phyloP scores from a whole-genome alignment of 352 stramenopile genomes.

The Globisporangium barbulae region DNA sequence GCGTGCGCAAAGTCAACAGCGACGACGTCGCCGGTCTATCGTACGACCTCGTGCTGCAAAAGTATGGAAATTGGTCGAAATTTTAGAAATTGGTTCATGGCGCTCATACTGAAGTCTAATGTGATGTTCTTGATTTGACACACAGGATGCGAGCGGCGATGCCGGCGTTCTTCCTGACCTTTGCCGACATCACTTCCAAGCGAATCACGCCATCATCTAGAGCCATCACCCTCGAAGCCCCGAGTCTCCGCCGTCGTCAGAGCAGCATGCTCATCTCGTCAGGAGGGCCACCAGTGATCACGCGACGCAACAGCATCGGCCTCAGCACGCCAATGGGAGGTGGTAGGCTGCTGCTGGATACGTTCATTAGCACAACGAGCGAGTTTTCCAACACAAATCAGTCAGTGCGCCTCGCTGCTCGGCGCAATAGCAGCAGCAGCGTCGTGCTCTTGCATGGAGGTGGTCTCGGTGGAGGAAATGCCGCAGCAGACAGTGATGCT shows the following conservation, averaged over 20 bases:
- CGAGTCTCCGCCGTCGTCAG: constrained; percentile 1
- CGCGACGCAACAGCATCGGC: constrained; percentile 12
- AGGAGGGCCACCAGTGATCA: constrained; percentile 4
- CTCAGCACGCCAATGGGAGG: constrained; percentile 7
- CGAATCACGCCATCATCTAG: neutral
- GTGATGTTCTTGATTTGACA: neutral
- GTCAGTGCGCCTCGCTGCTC: neutral
- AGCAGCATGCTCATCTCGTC: constrained; percentile 14
- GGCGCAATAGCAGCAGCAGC: constrained; percentile 12
- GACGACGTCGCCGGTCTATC: constrained; percentile 32
- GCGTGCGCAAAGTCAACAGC: constrained; percentile 47
- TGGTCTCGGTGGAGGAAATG: neutral
- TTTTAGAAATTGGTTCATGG: neutral
- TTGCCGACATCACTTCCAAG: constrained; percentile 32
- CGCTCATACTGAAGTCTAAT: neutral
- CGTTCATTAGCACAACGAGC: neutral
- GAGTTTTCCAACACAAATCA: neutral
- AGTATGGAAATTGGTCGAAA: constrained; percentile 13
- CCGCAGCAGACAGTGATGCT: neutral
- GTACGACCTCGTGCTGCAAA: constrained; percentile 47
- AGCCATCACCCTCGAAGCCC: neutral
- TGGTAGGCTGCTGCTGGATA: neutral
- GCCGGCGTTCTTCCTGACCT: constrained; percentile 40
- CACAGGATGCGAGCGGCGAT: constrained; percentile 46
- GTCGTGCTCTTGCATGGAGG: constrained; percentile 13